phyloP scores from a whole-genome alignment of 208 protist genomes.

The Trypanosoma rangeli region DNA sequence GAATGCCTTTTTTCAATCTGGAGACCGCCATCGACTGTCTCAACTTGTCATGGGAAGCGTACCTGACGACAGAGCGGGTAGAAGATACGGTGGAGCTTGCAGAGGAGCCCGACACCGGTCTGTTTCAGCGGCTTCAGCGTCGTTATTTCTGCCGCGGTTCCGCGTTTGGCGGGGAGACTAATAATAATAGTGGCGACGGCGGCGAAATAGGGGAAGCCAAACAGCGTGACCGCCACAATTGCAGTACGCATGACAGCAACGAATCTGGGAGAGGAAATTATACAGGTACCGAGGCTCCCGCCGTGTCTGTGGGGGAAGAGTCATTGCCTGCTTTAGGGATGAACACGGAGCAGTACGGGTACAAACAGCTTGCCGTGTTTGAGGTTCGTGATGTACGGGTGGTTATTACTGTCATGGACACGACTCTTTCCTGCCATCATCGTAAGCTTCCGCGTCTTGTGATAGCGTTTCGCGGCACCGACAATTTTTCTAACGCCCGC shows the following conservation, averaged over 20 bases:
- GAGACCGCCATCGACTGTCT: constrained; percentile 68
- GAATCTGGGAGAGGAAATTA: background rate
- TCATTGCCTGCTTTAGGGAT: constrained; percentile 17
- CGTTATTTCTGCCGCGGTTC: constrained; percentile 7
- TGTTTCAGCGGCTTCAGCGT: constrained; percentile 17
- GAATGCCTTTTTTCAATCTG: constrained; percentile 54
- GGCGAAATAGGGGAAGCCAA: background rate
- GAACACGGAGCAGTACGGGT: constrained; percentile 73
- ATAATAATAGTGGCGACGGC: background rate
- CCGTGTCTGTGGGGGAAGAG: background rate
- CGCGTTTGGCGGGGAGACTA: background rate
- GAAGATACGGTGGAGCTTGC: constrained; percentile 20
- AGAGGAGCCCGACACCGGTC: constrained; percentile 13
- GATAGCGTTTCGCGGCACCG: constrained; percentile 81
- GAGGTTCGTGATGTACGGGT: constrained; percentile 69
- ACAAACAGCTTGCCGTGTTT: constrained; percentile 59
- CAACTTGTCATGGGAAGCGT: constrained; percentile 70
- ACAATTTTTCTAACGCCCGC: constrained; percentile 65
- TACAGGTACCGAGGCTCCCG: background rate
- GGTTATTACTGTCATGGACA: constrained; percentile 58
- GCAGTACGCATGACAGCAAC: background rate
- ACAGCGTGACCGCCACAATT: background rate
- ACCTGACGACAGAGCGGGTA: constrained; percentile 33
- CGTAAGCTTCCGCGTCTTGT: constrained; percentile 60
- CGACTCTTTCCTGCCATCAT: constrained; percentile 26